These are phyloP conservation scores for Stropharia rugosoannulata DNA, from an alignment of 768 basidiomycete species.

Conservation along the genomic window DNA sequence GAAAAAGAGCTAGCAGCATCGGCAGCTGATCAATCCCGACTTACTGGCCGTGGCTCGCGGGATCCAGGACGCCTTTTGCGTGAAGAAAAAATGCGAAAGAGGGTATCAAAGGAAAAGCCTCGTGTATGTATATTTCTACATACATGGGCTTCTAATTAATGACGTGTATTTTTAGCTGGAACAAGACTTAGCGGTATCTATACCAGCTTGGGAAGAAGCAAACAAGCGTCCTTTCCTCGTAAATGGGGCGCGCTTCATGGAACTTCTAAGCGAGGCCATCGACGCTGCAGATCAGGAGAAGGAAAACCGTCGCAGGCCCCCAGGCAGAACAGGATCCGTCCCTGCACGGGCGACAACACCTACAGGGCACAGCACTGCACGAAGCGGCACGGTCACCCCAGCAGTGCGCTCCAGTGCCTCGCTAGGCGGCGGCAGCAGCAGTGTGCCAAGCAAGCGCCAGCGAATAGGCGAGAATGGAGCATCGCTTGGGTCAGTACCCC, in stretches of 20 bases:
- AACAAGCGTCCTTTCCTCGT: constrained; percentile 77
- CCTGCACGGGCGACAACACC: constrained; percentile 66
- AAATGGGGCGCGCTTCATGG: constrained; percentile 79
- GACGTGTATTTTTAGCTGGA: constrained; percentile 61
- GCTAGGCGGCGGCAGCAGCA: constrained; percentile 33
- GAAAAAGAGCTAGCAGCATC: constrained; percentile 84
- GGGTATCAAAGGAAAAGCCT: constrained; percentile 91
- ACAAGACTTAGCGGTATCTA: constrained; percentile 73
- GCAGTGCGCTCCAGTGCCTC: constrained; percentile 54
- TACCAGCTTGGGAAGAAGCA: constrained; percentile 87
- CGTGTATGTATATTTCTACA: constrained; percentile 51
- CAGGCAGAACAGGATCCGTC: constrained; percentile 52
- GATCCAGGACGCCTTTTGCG: constrained; percentile 85
- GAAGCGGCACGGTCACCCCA: constrained; percentile 54
- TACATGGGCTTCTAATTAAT: not conserved
- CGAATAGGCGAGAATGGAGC: constrained; percentile 43
- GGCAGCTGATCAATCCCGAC: constrained; percentile 77
- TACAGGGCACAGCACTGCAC: constrained; percentile 30
- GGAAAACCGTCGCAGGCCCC: constrained; percentile 68
- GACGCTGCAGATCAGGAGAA: constrained; percentile 83
- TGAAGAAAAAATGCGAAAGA: constrained; percentile 97
- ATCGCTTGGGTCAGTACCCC: constrained; percentile 12
- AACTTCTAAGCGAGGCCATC: constrained; percentile 70
- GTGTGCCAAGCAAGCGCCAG: constrained; percentile 61
- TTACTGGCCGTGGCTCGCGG: constrained; percentile 77